Evolutionary conservation across 345 rosid species (phyloP), one percentile per base, ranked within the genome.

Genomic region (Noccaea caerulescens): DNA sequence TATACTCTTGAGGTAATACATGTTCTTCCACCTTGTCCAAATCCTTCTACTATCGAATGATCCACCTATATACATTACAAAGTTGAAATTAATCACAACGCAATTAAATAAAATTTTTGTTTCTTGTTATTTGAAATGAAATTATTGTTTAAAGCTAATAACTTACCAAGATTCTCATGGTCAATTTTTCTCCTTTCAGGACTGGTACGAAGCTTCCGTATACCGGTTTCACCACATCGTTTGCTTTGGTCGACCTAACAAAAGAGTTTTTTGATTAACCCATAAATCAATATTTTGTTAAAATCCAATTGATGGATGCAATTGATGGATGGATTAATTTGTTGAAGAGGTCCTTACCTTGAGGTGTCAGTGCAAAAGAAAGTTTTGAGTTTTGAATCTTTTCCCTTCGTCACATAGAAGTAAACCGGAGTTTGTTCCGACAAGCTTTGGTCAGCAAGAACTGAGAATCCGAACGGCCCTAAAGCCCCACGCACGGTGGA

Each of bases 401-500:
- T 64, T 4, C 78, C 62, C 46, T 76, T 77, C 33, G 80, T 56
- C 11, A 86, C 80, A 33, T 85, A 90, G 78, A 93, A 90, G 82
- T 57, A 90, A 3, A 93, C 54, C 0, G 93, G 93, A 0, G 98
- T 90, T 2, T 90, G 80, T 82, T 90, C 98, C 0, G 97, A 73
- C 27, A 93, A 83, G 34, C 86, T 66, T 27, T 80, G 75, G 62
- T 90, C 92, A 0, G 98, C 96, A 0, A 87, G 69, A 52, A 87
- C 92, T 13, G 85, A 76, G 14, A 93, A 51, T 8, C 97, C 96
- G 52, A 93, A 93, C 8, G 98, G 98, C 18, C 97, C 98, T n/a
- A 79, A 66, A 10, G 63, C 72, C 47, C 87, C 88, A 27, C 96
- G 82, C 10, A 78, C 84, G 3, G 78, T 63, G 2, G 90, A 82